Conservation (phyloP, 2,329 filamentous ascomycete species). For the Beauveria scarabaeidicola region DNA sequence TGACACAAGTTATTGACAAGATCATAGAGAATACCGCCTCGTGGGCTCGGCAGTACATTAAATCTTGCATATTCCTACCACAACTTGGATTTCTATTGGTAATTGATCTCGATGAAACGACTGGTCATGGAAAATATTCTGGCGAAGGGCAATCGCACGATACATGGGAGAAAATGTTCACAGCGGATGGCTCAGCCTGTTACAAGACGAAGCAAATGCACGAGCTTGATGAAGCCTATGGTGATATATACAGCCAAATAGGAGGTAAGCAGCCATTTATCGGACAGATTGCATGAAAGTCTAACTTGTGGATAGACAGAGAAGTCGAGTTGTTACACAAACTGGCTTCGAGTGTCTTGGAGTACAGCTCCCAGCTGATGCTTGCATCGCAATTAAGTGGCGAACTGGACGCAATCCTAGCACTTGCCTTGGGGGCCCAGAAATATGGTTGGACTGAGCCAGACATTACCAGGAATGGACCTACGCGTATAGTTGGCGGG, state of each 20-base stretch:
- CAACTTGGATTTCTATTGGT: slow-evolving; percentile 85
- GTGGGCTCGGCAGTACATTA: slow-evolving; percentile 42
- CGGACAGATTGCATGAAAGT: neutral
- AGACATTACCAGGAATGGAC: slow-evolving; percentile 58
- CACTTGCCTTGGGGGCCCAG: slow-evolving; percentile 67
- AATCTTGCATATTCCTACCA: slow-evolving; percentile 82
- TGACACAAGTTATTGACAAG: slow-evolving; percentile 58
- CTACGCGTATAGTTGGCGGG: slow-evolving; percentile 67
- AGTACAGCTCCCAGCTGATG: slow-evolving; percentile 57
- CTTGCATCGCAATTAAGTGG: slow-evolving; percentile 72
- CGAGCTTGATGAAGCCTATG: slow-evolving; percentile 71
- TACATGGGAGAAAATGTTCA: slow-evolving; percentile 71
- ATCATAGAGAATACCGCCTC: slow-evolving; percentile 56
- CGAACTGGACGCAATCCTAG: slow-evolving; percentile 77
- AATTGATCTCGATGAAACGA: slow-evolving; percentile 45
- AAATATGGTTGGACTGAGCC: slow-evolving; percentile 66
- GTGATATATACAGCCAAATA: slow-evolving; percentile 78
- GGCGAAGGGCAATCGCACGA: slow-evolving; percentile 49
- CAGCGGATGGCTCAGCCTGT: slow-evolving; percentile 61
- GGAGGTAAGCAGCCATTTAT: slow-evolving; percentile 47
- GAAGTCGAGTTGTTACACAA: slow-evolving; percentile 84
- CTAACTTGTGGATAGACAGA: slow-evolving; percentile 46
- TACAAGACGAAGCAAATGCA: slow-evolving; percentile 81
- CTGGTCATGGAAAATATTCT: slow-evolving; percentile 52
- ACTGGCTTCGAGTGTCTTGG: slow-evolving; percentile 62